These are phyloP conservation scores for Wallacemonas sp. DNA, from an alignment of 208 protist species.

Conservation along the genomic window DNA sequence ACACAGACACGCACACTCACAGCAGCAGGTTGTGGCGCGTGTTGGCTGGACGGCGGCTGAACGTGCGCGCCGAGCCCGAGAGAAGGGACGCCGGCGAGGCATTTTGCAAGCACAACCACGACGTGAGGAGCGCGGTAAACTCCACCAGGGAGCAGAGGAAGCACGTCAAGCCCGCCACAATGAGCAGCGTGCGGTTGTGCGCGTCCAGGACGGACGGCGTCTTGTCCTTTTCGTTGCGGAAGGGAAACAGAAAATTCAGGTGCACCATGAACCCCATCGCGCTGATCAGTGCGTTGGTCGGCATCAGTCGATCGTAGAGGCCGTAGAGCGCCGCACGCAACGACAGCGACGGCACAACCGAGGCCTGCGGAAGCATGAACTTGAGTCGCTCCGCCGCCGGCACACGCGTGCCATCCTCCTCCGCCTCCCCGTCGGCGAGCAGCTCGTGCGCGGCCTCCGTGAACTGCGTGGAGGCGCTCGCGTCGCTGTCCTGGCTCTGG, in stretches of 20 bases:
- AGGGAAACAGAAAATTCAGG: constrained; percentile 35
- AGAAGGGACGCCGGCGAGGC: background rate
- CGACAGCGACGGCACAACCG: constrained; percentile 27
- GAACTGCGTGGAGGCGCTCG: constrained; percentile 1
- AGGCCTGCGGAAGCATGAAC: constrained; percentile 18
- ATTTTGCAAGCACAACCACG: constrained; percentile 3
- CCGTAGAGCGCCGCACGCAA: constrained; percentile 34
- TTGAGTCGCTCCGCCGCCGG: background rate
- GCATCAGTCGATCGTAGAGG: constrained; percentile 23
- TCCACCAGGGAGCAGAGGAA: constrained; percentile 13
- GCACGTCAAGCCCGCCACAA: background rate
- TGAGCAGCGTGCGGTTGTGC: constrained; percentile 1
- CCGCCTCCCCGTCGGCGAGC: background rate
- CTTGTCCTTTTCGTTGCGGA: background rate
- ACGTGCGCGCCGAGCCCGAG: background rate
- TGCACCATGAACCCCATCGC: constrained; percentile 34
- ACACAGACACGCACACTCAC: background rate
- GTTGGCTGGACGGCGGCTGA: background rate
- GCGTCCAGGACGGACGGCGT: background rate
- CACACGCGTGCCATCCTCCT: background rate
- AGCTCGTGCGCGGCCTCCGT: background rate
- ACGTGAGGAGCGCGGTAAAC: background rate
- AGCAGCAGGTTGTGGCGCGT: background rate
- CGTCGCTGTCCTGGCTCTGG: constrained; percentile 9
- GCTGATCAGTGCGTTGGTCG: constrained; percentile 29